These are phyloP conservation scores for Zygoascus flipseniorum DNA, from an alignment of 805 yeast genomes.

Conservation along the genomic window DNA sequence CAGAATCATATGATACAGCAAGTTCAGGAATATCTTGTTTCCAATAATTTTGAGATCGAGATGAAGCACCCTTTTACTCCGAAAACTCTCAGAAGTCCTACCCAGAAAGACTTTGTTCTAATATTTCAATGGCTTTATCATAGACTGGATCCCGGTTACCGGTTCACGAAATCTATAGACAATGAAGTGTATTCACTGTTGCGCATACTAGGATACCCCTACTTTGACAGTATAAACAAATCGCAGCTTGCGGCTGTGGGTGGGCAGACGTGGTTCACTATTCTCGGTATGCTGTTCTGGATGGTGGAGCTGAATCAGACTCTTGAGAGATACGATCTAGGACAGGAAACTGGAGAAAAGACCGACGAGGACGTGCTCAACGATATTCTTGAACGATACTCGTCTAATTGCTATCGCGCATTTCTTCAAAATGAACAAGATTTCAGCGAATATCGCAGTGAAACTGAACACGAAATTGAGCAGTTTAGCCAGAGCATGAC, in stretches of 20 bases:
- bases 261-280: slow-evolving; percentile 73
- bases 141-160: slow-evolving; percentile 71
- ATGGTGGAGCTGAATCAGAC: slow-evolving; percentile 48
- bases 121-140: slow-evolving; percentile 75
- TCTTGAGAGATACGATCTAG: slow-evolving; percentile 33
- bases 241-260: slow-evolving; percentile 88
- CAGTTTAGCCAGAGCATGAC: slow-evolving; percentile 42
- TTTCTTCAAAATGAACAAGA: slow-evolving; percentile 61
- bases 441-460: slow-evolving; percentile 44
- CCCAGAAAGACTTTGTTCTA: slow-evolving; percentile 74
- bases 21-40: slow-evolving; percentile 52
- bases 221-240: slow-evolving; percentile 67
- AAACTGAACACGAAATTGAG: slow-evolving; percentile 49
- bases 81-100: slow-evolving; percentile 63
- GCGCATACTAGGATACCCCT: slow-evolving; percentile 66
- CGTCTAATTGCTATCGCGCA: slow-evolving; percentile 56
- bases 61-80: slow-evolving; percentile 60
- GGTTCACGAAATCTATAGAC: slow-evolving; percentile 60
- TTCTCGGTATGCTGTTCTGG: slow-evolving; percentile 81
- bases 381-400: slow-evolving; percentile 49
- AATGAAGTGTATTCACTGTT: slow-evolving; percentile 64
- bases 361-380: slow-evolving; percentile 39
- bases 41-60: slow-evolving; percentile 63
- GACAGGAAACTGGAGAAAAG: slow-evolving; percentile 27
- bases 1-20: slow-evolving; percentile 60